Percentiles rank a stretch among this genome's conserved stretches.
phyloP scores from a whole-genome alignment of 78 protist genomes.

The Mastigamoeba balamuthi region DNA sequence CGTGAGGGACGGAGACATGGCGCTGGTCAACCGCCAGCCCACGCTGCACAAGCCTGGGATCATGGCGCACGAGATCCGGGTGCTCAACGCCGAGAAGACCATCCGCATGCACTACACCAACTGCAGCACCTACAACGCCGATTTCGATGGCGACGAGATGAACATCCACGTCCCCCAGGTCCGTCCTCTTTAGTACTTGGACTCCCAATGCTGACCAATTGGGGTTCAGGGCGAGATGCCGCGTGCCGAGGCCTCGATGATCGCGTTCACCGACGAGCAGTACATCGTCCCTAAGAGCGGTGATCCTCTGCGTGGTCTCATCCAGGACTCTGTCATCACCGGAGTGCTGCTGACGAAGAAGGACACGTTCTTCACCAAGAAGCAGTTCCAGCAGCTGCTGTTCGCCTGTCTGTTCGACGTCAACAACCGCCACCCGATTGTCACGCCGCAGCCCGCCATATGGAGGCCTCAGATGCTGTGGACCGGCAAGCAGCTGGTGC shows the following conservation, averaged over 20 bases:
- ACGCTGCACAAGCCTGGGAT: slow-evolving; percentile 95
- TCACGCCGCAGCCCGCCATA: slow-evolving; percentile 68
- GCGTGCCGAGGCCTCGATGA: slow-evolving; percentile 69
- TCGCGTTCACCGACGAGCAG: slow-evolving; percentile 76
- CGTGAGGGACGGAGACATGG: slow-evolving; percentile 75
- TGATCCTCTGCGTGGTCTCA: slow-evolving; percentile 95
- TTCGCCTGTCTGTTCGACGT: slow-evolving; percentile 17
- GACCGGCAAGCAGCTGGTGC: slow-evolving; percentile 93
- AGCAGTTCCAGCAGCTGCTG: slow-evolving; percentile 54
- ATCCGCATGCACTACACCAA: slow-evolving; percentile 97
- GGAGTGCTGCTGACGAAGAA: slow-evolving; percentile 80
- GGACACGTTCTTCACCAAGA: slow-evolving; percentile 71
- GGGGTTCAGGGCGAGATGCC: slow-evolving; percentile 29
- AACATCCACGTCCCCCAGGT: slow-evolving; percentile 94
- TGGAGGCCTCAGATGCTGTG: slow-evolving; percentile 74
- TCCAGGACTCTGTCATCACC: slow-evolving; percentile 96
- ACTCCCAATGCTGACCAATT: slow-evolving; percentile 15
- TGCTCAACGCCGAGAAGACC: slow-evolving; percentile 61
- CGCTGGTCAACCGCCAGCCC: slow-evolving; percentile 98
- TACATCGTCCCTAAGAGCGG: slow-evolving; percentile 84
- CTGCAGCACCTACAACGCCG: slow-evolving; percentile 97
- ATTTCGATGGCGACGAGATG: slow-evolving; percentile 99
- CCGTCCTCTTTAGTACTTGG: no score
- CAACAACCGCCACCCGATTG: slow-evolving; percentile 29
- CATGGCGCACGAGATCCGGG: slow-evolving; percentile 81